Conservation (phyloP, 768 basidiomycete species). For the Dendrothele bispora region DNA sequence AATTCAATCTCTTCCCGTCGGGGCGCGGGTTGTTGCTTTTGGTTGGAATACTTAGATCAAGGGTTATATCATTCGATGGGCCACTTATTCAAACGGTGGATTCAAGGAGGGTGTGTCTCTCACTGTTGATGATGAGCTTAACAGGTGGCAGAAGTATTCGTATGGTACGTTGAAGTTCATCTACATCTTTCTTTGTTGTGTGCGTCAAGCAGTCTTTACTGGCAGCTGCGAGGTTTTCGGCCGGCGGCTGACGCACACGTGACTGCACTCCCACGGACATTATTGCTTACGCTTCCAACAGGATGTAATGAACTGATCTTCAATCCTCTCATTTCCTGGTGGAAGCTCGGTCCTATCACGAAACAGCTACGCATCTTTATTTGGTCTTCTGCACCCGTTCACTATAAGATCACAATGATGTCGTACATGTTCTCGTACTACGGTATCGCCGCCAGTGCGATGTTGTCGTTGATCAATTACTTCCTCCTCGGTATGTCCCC, state of each 20-base stretch:
- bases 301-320: conserved; percentile 81
- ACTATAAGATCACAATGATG: conserved; percentile 83
- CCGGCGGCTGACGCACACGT: too few species aligned
- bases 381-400: conserved; percentile 75
- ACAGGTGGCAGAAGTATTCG: conserved; percentile 89
- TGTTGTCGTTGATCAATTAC: conserved; percentile 70
- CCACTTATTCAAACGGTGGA: conserved; percentile 79
- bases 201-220: background rate
- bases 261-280: too few species aligned
- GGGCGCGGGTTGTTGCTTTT: too few species aligned
- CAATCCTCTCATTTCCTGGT: conserved; percentile 81
- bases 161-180: conserved; percentile 63
- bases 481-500: too few species aligned
- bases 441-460: conserved; percentile 62
- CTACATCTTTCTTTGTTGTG: conserved; percentile 2
- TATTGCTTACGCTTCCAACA: too few species aligned
- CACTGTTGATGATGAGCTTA: conserved; percentile 88
- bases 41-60: too few species aligned
- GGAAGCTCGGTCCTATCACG: conserved; percentile 77
- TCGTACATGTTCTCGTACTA: conserved; percentile 68
- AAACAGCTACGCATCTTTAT: conserved; percentile 75
- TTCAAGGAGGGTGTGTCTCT: conserved; percentile 93
- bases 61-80: conserved; percentile 82
- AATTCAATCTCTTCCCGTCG: too few species aligned
- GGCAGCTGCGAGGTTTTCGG: too few species aligned